Conservation (phyloP, 805 yeast species). For the Dipodascus albidus region DNA sequence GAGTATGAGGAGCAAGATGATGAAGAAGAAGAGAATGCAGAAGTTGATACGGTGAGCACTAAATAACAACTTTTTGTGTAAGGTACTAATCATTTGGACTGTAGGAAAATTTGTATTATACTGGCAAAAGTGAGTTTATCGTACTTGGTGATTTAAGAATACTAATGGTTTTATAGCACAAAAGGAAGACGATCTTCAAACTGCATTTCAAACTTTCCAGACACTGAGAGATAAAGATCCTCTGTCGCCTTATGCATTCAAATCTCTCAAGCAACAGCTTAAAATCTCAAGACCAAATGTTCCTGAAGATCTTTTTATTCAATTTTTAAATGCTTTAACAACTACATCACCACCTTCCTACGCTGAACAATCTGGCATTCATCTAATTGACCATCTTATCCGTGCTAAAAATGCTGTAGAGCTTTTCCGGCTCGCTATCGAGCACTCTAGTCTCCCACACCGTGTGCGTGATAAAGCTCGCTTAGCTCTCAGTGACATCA, state of each 20-base stretch:
- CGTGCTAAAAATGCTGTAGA: neutral
- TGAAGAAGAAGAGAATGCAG: neutral
- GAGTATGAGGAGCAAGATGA: neutral
- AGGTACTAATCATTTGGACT: neutral
- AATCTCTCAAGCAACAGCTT: neutral
- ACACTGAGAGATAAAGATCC: neutral
- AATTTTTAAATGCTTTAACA: neutral
- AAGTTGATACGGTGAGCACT: neutral
- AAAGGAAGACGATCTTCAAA: neutral
- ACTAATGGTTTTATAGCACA: neutral
- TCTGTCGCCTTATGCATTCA: neutral
- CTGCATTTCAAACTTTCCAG: neutral
- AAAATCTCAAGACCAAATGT: neutral
- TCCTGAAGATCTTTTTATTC: neutral
- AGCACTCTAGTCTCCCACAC: neutral
- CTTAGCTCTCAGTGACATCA: neutral
- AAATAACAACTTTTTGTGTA: neutral
- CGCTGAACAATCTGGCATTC: neutral
- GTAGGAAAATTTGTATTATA: neutral
- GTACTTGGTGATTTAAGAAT: neutral
- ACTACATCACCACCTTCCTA: neutral
- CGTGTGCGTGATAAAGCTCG: neutral
- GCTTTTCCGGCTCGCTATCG: neutral
- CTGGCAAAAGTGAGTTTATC: neutral
- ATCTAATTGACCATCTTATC: neutral